Evolutionary conservation across 305 asterid species (phyloP).

Genomic region (Solanum hybrid): DNA sequence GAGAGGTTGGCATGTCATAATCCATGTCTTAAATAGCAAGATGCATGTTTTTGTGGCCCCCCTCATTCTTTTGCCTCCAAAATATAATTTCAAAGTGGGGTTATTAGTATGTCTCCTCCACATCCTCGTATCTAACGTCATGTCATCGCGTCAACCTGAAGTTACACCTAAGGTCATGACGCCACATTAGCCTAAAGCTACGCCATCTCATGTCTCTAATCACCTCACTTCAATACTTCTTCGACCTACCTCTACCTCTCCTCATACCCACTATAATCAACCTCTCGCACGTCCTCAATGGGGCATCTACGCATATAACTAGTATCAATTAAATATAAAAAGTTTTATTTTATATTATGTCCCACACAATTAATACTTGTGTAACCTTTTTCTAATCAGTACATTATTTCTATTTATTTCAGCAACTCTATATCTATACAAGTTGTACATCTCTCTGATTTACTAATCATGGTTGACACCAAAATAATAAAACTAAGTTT

Average conservation of each 20-base stretch:
- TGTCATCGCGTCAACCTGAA: accelerated
- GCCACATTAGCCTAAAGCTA: too few species aligned
- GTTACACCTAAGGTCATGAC: too few species aligned
- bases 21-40: not conserved
- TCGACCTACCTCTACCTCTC: too few species aligned
- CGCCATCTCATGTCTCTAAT: not conserved
- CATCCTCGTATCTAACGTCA: not conserved
- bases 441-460: not conserved
- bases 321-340: too few species aligned
- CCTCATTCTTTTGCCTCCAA: not conserved
- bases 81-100: too few species aligned
- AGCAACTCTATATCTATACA: not conserved
- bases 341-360: too few species aligned
- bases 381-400: too few species aligned
- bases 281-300: not conserved
- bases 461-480: not conserved
- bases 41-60: not conserved
- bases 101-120: not conserved
- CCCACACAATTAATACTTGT: not conserved
- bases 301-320: not conserved
- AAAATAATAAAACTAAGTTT: too few species aligned
- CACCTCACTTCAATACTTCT: too few species aligned
- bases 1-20: not conserved
- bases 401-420: not conserved
- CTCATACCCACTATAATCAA: too few species aligned